Evolutionary conservation across 768 basidiomycete genomes (phyloP), one percentile per base, ranked within the genome.

Genomic region (Pulveroboletus sp.): DNA sequence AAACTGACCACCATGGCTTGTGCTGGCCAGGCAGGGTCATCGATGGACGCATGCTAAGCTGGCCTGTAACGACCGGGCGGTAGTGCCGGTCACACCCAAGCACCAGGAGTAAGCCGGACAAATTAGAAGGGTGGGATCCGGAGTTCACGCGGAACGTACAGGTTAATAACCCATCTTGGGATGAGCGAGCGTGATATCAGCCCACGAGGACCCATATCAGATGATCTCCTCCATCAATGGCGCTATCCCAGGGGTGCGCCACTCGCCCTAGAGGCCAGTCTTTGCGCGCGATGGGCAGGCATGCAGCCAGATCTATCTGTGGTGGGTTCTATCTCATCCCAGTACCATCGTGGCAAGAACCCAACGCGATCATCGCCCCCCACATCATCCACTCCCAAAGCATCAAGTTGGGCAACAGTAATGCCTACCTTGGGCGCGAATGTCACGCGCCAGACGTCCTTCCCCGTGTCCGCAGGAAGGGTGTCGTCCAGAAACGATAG

Each of bases 271-370:
- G 25, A 21, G 4, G 33, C 47, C 42, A 16, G 47, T 23, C 29
- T 10, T 45, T 45, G 56, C 35, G 46, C 20, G 25, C 40, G 48
- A 49, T 25, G 32, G 49, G 47, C 39, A 51, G 53, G 25, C 45
- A 31, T 27, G 35, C 39, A 11, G 16, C 49, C 49, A 25, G 48
- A 42, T 45, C 43, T 49, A 12, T 57, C 40, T 1, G 34, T 6
- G 17, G 33, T 11, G 10, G 13, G 39, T 7, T 6, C 47, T 25
- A 62, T 19, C 41, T 66, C 65, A 8, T 76, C 66, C 61, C 69
- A 86, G 65, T 84, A 91, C 84, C 84, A 86, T 52, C 66, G 72
- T 10, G 90, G 90, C 34, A 92, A 60, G 56, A 92, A 87, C n/a
- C 90, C 90, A 19, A 88, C 76, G 41, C 90, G 71, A 44, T 87